A percentile compares a stretch with the other conserved stretches of the same genome.
phyloP scores from a whole-genome alignment of 2,329 filamentous ascomycete species.

The Aspergillus sp. region DNA sequence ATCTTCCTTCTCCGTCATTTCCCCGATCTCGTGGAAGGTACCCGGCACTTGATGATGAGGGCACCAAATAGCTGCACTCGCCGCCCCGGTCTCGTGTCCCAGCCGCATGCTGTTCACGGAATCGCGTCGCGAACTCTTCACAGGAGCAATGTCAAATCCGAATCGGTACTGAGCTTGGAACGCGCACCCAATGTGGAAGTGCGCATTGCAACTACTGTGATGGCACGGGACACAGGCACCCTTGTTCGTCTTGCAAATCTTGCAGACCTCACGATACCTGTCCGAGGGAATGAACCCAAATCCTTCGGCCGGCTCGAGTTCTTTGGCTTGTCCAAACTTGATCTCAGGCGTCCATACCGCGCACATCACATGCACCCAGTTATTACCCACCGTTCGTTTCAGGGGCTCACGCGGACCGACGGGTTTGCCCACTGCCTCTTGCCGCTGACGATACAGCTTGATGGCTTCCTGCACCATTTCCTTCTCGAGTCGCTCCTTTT shows the following conservation, averaged over 20 bases:
- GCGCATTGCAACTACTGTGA: constrained; percentile 42
- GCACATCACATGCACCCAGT: constrained; percentile 95
- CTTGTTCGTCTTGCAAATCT: constrained; percentile 64
- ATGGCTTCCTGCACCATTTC: constrained; percentile 72
- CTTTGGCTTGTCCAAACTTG: constrained; percentile 78
- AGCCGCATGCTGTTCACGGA: constrained; percentile 71
- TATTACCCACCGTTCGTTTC: constrained; percentile 91
- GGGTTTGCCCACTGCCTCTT: constrained; percentile 76
- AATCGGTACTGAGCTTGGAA: constrained; percentile 73
- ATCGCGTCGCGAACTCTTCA: constrained; percentile 82
- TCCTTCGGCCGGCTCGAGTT: constrained; percentile 79
- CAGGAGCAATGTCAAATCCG: constrained; percentile 81
- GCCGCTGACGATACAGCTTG: constrained; percentile 73
- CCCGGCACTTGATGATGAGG: constrained; percentile 74
- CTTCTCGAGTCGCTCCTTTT: constrained; percentile 77
- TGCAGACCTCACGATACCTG: constrained; percentile 70
- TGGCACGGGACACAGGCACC: constrained; percentile 81
- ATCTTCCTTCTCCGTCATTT: constrained; percentile 62
- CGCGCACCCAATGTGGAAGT: constrained; percentile 84
- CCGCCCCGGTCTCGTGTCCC: constrained; percentile 69
- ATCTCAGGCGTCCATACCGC: constrained; percentile 88
- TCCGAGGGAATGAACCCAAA: constrained; percentile 70
- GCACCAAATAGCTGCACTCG: constrained; percentile 84
- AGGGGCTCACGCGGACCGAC: constrained; percentile 78
- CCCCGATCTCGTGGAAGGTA: constrained; percentile 68